Conservation (phyloP, 2,329 filamentous ascomycete species). For the Diaporthe capsici region DNA sequence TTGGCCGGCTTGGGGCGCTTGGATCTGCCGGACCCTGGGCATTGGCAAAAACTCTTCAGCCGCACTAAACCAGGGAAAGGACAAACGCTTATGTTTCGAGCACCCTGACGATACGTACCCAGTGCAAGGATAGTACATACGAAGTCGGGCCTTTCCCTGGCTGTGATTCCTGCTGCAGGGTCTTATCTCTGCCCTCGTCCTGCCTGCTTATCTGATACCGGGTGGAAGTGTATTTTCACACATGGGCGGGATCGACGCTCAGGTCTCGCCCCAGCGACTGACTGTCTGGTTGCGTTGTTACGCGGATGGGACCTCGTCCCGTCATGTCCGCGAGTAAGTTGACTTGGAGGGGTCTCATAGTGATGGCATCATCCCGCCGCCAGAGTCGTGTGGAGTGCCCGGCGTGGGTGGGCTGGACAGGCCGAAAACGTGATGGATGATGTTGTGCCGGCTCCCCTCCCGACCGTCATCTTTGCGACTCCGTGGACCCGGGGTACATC, state of each 20-base stretch:
- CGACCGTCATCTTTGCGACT: conserved; percentile 2
- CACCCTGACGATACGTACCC: conserved; percentile 4
- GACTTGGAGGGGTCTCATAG: not conserved
- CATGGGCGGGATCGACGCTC: conserved; percentile 13
- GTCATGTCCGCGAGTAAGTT: conserved; percentile 31
- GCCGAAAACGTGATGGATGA: conserved; percentile 23
- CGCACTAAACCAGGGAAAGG: conserved; percentile 40
- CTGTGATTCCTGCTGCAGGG: conserved; percentile 27
- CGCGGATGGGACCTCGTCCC: conserved; percentile 30
- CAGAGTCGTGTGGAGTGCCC: conserved; percentile 9
- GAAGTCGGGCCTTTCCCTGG: conserved; percentile 34
- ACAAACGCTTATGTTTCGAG: conserved; percentile 1
- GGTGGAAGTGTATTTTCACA: conserved; percentile 23
- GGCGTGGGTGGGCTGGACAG: conserved; percentile 3
- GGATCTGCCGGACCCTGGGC: conserved; percentile 18
- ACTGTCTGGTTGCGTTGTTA: not conserved
- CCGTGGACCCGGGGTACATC: not conserved
- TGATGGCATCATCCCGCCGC: conserved; percentile 39
- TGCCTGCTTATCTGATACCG: conserved; percentile 25
- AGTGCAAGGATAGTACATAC: not conserved
- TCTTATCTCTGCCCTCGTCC: conserved; percentile 1
- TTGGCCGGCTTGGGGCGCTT: conserved; percentile 19
- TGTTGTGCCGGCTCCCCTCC: not conserved
- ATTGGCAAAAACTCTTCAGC: conserved; percentile 36
- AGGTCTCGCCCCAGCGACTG: not conserved